A percentile compares a stretch with the other conserved stretches of the same genome.
Conservation (phyloP, 441 rosid genomes). For the Populus hybrid region DNA sequence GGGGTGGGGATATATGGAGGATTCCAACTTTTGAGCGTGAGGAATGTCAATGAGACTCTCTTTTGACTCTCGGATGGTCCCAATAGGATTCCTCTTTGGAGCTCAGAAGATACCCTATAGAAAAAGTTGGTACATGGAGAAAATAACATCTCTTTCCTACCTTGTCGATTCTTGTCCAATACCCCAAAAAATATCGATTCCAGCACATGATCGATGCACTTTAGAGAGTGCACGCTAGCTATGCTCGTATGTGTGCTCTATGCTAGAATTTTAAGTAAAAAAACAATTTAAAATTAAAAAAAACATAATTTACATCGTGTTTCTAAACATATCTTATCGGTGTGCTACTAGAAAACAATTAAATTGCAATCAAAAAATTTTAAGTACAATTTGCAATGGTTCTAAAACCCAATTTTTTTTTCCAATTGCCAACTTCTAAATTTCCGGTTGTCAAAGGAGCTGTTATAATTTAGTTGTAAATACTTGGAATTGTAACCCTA, state of each 20-base stretch:
- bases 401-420: too few species aligned
- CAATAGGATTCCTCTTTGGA: background rate
- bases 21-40: background rate
- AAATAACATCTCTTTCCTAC: background rate
- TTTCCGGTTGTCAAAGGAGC: too few species aligned
- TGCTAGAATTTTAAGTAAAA: background rate
- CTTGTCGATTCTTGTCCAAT: too few species aligned
- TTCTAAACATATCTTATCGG: too few species aligned
- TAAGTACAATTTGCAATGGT: too few species aligned
- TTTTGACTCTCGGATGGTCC: slow-evolving; percentile 7
- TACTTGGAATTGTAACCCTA: too few species aligned
- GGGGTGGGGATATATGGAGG: background rate
- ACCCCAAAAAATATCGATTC: background rate
- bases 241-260: background rate
- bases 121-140: background rate
- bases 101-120: background rate
- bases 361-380: too few species aligned
- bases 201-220: background rate
- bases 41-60: slow-evolving; percentile 19
- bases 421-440: too few species aligned
- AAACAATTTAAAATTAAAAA: too few species aligned
- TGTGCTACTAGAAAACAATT: too few species aligned
- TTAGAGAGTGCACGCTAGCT: background rate
- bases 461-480: too few species aligned
- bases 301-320: too few species aligned